Evolutionary conservation across 352 stramenopile species (phyloP).

Genomic region (Phytopythium vexans): DNA sequence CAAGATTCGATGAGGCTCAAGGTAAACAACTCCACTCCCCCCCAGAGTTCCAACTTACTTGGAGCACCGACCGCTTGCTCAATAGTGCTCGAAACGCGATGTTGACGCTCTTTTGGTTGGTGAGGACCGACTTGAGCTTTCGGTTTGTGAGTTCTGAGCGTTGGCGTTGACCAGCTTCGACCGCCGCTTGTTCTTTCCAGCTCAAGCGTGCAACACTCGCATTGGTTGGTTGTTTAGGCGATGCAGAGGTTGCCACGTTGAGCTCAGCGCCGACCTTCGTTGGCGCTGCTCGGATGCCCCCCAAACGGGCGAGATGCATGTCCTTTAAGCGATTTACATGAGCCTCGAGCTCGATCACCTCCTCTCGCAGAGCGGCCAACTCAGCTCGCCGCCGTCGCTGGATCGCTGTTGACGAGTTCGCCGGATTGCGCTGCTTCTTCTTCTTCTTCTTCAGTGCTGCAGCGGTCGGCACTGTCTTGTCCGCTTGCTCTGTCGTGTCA

Average conservation of each 20-base stretch:
- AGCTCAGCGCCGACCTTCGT: too few relatives aligned
- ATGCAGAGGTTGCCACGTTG: too few relatives aligned
- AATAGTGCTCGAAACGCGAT: too few relatives aligned
- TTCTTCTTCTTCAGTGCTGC: conserved; percentile 3
- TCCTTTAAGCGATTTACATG: conserved; percentile 2
- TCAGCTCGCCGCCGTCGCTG: conserved; percentile 15
- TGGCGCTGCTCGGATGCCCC: too few relatives aligned
- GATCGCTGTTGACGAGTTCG: conserved; percentile 10
- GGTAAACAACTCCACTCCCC: too few relatives aligned
- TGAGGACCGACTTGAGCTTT: conserved; percentile 6
- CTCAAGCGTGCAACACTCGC: too few relatives aligned
- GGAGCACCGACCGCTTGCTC: too few relatives aligned
- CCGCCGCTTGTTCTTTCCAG: conserved; percentile 12
- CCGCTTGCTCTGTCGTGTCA: too few relatives aligned
- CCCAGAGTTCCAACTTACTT: too few relatives aligned
- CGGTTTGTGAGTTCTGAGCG: conserved; percentile 9
- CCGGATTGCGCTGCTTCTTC: conserved; percentile 2
- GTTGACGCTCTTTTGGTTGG: neutral
- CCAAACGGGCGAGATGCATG: too few relatives aligned
- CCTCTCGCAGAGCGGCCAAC: conserved; percentile 8
- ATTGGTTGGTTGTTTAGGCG: too few relatives aligned
- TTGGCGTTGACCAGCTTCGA: conserved; percentile 11
- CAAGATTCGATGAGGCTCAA: too few relatives aligned
- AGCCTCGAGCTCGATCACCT: conserved; percentile 3
- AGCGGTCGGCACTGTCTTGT: neutral